Base-by-base conservation (phyloP, 352 stramenopile species). In the Globisporangium barbulae region DNA sequence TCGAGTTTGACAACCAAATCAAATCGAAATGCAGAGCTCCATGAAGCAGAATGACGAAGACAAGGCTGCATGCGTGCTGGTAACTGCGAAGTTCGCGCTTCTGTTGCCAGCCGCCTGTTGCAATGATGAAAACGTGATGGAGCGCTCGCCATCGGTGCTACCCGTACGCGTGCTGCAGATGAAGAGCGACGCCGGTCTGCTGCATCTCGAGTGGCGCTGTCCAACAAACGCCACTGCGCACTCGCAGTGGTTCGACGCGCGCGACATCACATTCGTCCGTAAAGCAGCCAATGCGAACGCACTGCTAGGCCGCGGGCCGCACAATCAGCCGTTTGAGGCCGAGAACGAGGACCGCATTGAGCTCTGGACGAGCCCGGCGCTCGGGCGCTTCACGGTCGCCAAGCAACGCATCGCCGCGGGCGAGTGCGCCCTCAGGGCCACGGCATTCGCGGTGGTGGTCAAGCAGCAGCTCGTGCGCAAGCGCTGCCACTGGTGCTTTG, bases 401-500 rank as follows among this genome's bases (percentile, higher is more conserved):
- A 73, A 60, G 30, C 52, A 63, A 2, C 13, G 9, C 3, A 77
- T 89, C 48, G 39, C 9, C 9, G 35, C 15, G 6, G 79, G 82
- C 30, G 45, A 76, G 22, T 65, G 58, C 55, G 76, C 63, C 0
- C 54, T 89, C 22, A 61, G 72, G 54, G 73, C 82, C 31, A 66
- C 72, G 45, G 78, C 76, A 13, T 91, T 91, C 54, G 79, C 82
- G 12, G 74, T 83, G 12, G 57, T 85, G 45, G 63, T 88, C 3
- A 56, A 67, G 2, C 68, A 91, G 37, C 62, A 50, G 22, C 53
- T 76, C 30, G 63, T 39, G 2, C 55, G 58, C 50, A 45, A 33
- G 33, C 69, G 65, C 42, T 91, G 82, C 60, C 82, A 89, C 63
- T 89, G 79, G 79, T 89, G 79, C 76, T 88, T 91, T 50, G 9